Evolutionary conservation across 139 green algal species (phyloP).

Genomic region (Asterochloris sp.): DNA sequence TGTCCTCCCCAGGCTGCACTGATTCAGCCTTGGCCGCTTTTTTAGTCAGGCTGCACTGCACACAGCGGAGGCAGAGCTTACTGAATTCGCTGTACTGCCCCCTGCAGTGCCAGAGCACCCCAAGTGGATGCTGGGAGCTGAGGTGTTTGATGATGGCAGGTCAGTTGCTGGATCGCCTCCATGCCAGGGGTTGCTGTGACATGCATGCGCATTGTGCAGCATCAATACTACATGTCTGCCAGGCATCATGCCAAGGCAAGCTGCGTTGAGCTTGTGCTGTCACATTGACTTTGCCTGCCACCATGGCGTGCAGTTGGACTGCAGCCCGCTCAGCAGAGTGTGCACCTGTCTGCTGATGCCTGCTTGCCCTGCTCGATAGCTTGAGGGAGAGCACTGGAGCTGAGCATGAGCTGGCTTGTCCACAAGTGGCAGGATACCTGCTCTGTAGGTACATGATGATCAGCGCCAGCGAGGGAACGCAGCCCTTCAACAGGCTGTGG

Average conservation of each 20-base stretch:
- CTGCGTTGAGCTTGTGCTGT: neutral
- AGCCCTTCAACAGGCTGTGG: slow-evolving; percentile 78
- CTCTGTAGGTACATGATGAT: slow-evolving; percentile 71
- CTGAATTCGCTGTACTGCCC: no score
- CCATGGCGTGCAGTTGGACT: no score
- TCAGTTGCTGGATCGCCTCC: slow-evolving; percentile 17
- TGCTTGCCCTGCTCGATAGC: neutral
- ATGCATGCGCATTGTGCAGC: neutral
- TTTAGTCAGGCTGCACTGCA: no score
- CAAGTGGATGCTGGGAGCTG: slow-evolving; percentile 65
- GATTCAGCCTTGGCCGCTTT: neutral
- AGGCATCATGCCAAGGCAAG: neutral
- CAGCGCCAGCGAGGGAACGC: slow-evolving; percentile 65
- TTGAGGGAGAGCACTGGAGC: neutral
- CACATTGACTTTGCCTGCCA: no score
- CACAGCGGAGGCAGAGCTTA: neutral
- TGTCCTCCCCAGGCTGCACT: neutral
- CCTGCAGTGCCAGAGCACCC: slow-evolving; percentile 41
- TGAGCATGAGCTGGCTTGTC: neutral
- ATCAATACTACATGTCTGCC: neutral
- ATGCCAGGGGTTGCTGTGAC: neutral
- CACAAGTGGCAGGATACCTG: neutral
- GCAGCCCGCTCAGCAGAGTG: neutral
- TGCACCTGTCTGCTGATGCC: neutral
- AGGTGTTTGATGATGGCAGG: slow-evolving; percentile 80